These are phyloP conservation scores for Diplodia scrobiculata DNA, from an alignment of 2,329 filamentous ascomycete species.

Conservation along the genomic window DNA sequence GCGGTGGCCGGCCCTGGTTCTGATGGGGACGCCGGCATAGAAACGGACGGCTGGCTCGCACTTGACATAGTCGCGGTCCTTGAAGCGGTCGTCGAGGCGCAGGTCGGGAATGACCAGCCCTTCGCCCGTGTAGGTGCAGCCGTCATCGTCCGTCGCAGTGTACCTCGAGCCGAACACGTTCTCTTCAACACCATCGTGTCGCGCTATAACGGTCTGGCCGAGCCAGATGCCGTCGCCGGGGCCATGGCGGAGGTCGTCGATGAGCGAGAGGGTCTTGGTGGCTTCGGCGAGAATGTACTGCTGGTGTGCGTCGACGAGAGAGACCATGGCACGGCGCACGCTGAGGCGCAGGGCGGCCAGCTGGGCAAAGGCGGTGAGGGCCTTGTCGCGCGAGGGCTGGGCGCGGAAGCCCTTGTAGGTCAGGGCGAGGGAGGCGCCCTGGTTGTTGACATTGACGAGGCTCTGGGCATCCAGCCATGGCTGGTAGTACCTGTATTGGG, in stretches of 20 bases:
- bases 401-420: conserved; percentile 36
- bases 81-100: conserved; percentile 44
- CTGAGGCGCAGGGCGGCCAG: conserved; percentile 41
- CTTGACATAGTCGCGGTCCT: conserved; percentile 39
- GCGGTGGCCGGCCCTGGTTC: conserved; percentile 58
- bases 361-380: conserved; percentile 43
- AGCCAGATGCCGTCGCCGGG: conserved; percentile 35
- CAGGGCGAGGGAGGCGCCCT: conserved; percentile 37
- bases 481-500: conserved; percentile 39
- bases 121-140: conserved; percentile 20
- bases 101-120: conserved; percentile 40
- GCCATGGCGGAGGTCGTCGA: conserved; percentile 28
- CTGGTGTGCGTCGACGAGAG: conserved; percentile 40
- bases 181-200: conserved; percentile 34
- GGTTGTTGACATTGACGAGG: conserved; percentile 36
- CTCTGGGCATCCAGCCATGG: conserved; percentile 43
- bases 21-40: conserved; percentile 64
- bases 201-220: conserved; percentile 39
- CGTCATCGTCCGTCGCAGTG: conserved; percentile 20
- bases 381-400: conserved; percentile 33
- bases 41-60: conserved; percentile 43
- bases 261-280: conserved; percentile 38
- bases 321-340: conserved; percentile 42
- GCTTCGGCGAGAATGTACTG: conserved; percentile 47
- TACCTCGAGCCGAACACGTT: conserved; percentile 22